phyloP scores from a whole-genome alignment of 83 land plant genomes.

The Thuja plicata region DNA sequence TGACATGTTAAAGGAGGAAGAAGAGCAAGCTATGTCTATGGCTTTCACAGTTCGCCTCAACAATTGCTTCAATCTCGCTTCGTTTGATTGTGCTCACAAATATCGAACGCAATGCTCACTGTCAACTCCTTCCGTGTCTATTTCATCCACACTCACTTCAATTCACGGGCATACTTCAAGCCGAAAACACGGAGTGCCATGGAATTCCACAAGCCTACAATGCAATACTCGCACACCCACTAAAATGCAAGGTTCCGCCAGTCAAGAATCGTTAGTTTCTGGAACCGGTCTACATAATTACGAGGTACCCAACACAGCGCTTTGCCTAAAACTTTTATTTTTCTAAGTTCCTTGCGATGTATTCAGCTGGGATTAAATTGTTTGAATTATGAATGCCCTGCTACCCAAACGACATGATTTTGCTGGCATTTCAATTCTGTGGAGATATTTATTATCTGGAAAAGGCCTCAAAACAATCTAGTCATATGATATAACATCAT shows the following conservation, averaged over 20 bases:
- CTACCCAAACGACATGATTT: background rate
- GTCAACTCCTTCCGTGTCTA: background rate
- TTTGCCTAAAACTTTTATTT: background rate
- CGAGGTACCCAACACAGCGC: background rate
- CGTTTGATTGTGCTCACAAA: background rate
- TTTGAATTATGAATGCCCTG: background rate
- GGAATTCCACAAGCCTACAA: background rate
- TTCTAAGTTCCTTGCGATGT: background rate
- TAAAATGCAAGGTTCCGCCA: background rate
- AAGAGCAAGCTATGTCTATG: background rate
- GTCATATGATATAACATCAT: background rate
- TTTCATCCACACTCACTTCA: background rate
- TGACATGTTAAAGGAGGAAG: background rate
- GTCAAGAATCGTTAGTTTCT: background rate
- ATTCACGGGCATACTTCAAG: background rate
- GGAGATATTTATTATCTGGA: background rate
- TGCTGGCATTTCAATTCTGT: background rate
- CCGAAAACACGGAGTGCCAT: background rate
- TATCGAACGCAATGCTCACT: background rate
- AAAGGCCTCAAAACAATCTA: background rate
- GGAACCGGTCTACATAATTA: background rate
- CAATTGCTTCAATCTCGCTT: background rate
- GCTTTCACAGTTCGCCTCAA: background rate
- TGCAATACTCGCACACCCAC: background rate
- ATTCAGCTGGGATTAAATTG: background rate